phyloP scores from a whole-genome alignment of 805 yeast species.

The Candida taoyuanica region DNA sequence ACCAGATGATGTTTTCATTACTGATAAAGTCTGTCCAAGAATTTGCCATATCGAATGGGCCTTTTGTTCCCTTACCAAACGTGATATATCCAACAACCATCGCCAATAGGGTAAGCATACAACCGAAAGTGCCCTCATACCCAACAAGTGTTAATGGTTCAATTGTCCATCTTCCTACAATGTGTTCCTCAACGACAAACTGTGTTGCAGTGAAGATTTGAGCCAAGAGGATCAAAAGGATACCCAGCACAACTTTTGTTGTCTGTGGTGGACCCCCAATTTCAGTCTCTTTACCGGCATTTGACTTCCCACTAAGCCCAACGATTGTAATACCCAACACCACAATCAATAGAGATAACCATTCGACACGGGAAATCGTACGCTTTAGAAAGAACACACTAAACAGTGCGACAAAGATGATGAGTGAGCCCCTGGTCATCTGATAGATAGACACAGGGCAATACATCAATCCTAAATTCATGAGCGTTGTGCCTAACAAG shows the following conservation, averaged over 20 bases:
- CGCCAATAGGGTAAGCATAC: slow-evolving; percentile 36
- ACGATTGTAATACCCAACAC: slow-evolving; percentile 67
- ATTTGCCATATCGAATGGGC: slow-evolving; percentile 49
- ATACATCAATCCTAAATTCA: slow-evolving; percentile 70
- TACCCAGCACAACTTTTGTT: slow-evolving; percentile 46
- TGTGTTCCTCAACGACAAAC: slow-evolving; percentile 73
- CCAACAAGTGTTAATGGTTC: slow-evolving; percentile 66
- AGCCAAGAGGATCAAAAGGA: slow-evolving; percentile 52
- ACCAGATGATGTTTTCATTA: slow-evolving; percentile 38
- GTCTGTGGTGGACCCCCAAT: too few relatives aligned
- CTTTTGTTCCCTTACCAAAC: slow-evolving; percentile 35
- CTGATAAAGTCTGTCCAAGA: slow-evolving; percentile 46
- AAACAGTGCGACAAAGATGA: slow-evolving; percentile 69
- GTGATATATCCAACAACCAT: slow-evolving; percentile 42
- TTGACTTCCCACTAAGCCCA: slow-evolving; percentile 60
- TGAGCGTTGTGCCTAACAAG: slow-evolving; percentile 64
- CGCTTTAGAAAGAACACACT: slow-evolving; percentile 59
- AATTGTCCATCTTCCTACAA: slow-evolving; percentile 47
- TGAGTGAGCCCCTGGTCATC: slow-evolving; percentile 79
- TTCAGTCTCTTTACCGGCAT: too few relatives aligned
- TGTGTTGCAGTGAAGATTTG: slow-evolving; percentile 70
- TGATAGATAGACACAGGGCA: slow-evolving; percentile 79
- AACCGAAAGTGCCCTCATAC: slow-evolving; percentile 69
- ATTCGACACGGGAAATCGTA: slow-evolving; percentile 54
- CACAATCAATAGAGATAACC: slow-evolving; percentile 63